Percentiles rank a stretch among this genome's conserved stretches.
These are phyloP conservation scores for Candida insectalens DNA, from an alignment of 805 yeast species.

Conservation along the genomic window DNA sequence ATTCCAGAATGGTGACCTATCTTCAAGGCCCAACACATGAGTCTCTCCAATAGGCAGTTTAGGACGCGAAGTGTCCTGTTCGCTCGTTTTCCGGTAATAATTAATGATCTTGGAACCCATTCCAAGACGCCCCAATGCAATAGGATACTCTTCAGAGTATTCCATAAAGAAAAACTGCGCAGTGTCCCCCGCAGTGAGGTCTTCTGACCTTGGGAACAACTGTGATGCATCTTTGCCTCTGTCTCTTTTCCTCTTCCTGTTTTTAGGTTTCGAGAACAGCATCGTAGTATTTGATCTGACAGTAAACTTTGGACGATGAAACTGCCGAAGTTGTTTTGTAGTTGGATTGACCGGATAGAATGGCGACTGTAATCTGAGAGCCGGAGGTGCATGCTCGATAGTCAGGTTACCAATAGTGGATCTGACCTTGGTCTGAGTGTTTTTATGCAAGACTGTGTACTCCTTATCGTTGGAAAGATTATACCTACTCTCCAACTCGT, in stretches of 20 bases:
- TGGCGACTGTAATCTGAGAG: conserved; percentile 79
- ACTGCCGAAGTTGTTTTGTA: conserved; percentile 58
- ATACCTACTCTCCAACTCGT: conserved; percentile 48
- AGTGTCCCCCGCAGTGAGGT: conserved; percentile 76
- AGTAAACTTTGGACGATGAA: conserved; percentile 70
- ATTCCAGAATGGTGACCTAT: conserved; percentile 96
- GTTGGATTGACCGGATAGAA: conserved; percentile 73
- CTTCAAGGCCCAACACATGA: conserved; percentile 91
- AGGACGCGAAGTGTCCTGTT: conserved; percentile 79
- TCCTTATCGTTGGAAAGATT: conserved; percentile 83
- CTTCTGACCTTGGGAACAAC: conserved; percentile 59
- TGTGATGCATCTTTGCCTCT: conserved; percentile 74
- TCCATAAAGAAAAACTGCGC: conserved; percentile 73
- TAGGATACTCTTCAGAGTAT: conserved; percentile 83
- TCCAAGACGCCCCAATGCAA: conserved; percentile 78
- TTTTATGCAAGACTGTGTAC: conserved; percentile 73
- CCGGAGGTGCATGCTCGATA: conserved; percentile 89
- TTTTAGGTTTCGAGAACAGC: conserved; percentile 64
- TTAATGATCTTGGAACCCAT: conserved; percentile 93
- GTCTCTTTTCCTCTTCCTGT: conserved; percentile 82
- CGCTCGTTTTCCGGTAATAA: conserved; percentile 77
- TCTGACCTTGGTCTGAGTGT: conserved; percentile 85
- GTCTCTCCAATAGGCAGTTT: conserved; percentile 89
- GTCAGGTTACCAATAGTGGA: conserved; percentile 84
- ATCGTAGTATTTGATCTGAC: conserved; percentile 73